Conservation (phyloP, 2,329 filamentous ascomycete species). For the Sphaerulina musiva region DNA sequence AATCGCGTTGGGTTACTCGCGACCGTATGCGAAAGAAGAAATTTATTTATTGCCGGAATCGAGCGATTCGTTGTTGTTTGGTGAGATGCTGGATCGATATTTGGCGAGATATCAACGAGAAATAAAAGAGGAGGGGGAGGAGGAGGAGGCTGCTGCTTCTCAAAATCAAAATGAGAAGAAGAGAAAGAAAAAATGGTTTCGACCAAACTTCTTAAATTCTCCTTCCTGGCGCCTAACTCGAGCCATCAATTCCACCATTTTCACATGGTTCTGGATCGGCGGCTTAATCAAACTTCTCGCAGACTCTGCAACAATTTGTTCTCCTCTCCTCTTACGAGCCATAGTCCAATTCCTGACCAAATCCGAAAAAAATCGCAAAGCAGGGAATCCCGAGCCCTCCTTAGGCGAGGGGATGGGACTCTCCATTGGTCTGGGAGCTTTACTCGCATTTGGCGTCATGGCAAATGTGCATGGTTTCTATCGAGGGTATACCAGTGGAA, state of each 20-base stretch:
- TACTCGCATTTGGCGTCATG: conserved; percentile 3
- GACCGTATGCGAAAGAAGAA: neutral
- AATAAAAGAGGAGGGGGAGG: no score
- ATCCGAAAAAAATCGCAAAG: neutral
- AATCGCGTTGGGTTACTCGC: conserved; percentile 3
- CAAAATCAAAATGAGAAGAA: neutral
- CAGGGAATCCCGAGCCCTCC: neutral
- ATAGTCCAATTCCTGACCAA: conserved; percentile 2
- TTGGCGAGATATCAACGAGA: neutral
- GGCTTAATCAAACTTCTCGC: conserved; percentile 6
- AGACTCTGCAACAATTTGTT: conserved; percentile 1
- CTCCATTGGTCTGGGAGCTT: neutral
- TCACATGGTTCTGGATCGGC: conserved; percentile 8
- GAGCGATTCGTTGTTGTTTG: neutral
- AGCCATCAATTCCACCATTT: neutral
- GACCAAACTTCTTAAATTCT: neutral
- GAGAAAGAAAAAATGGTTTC: neutral
- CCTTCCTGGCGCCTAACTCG: conserved; percentile 4
- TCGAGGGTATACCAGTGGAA: conserved; percentile 2
- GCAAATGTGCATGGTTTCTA: conserved; percentile 8
- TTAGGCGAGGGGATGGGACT: neutral
- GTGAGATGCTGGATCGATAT: neutral
- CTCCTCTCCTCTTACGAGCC: conserved; percentile 1
- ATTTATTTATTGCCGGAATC: neutral
- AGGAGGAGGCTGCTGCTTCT: neutral